phyloP scores from a whole-genome alignment of 202 grass and related monocot genomes.

The Dendrocalamus latiflorus region DNA sequence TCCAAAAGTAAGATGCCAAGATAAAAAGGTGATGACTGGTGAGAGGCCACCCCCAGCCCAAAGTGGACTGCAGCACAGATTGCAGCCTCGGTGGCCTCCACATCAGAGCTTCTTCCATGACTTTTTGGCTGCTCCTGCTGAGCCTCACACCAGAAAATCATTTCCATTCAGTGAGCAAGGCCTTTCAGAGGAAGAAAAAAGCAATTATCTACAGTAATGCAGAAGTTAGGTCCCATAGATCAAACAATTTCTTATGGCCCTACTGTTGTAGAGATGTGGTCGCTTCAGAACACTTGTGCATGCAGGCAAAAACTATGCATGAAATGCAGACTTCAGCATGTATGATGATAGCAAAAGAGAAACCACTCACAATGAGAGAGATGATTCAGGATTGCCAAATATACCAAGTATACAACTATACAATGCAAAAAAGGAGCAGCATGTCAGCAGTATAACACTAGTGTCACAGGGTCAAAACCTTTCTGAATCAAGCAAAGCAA shows the following conservation, averaged over 20 bases:
- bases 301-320: constrained; percentile 11
- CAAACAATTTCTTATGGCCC: not conserved
- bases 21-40: constrained; percentile 23
- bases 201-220: constrained; percentile 31
- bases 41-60: constrained; percentile 25
- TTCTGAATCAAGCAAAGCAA: constrained; percentile 37
- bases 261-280: constrained; percentile 25
- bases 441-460: not conserved
- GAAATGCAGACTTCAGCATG: not conserved
- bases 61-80: constrained; percentile 46
- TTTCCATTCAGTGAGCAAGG: not conserved
- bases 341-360: constrained; percentile 21
- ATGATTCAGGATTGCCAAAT: constrained; percentile 9
- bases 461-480: not conserved
- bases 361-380: not conserved
- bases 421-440: not conserved
- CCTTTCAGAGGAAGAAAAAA: not conserved
- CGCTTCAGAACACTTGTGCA: constrained; percentile 5
- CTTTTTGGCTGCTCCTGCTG: constrained; percentile 2
- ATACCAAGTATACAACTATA: not conserved
- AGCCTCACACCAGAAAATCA: constrained; percentile 20
- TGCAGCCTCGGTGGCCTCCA: constrained; percentile 50
- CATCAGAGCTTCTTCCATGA: constrained; percentile 28
- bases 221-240: constrained; percentile 41
- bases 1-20: constrained; percentile 57